Percentiles rank a stretch among this genome's conserved stretches.
Evolutionary conservation across 805 yeast species (phyloP).

Genomic region (Hanseniaspora taiwanica): DNA sequence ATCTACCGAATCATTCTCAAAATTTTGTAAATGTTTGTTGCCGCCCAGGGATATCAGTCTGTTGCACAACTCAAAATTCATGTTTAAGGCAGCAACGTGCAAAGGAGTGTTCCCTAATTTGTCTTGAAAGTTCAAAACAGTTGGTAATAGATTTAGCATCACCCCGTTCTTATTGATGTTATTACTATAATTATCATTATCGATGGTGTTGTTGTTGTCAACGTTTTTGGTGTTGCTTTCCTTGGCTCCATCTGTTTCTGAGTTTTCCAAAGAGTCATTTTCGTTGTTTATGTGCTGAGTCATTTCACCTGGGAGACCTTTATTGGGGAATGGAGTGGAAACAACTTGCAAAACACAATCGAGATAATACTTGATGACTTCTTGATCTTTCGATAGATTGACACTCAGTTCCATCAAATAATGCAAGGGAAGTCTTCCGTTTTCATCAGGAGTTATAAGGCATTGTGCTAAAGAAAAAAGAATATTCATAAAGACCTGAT

Average conservation of each 20-base stretch:
- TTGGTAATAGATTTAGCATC: conserved; percentile 28
- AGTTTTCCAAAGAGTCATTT: too few species aligned
- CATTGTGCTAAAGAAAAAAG: conserved; percentile 51
- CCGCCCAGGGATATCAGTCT: conserved; percentile 22
- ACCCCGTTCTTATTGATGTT: not conserved
- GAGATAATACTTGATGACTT: conserved; percentile 42
- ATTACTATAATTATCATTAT: too few species aligned
- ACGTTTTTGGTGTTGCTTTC: too few species aligned
- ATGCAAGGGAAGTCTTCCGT: conserved; percentile 63
- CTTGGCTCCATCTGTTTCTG: too few species aligned
- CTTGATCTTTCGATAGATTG: conserved; percentile 33
- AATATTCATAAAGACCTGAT: conserved; percentile 43
- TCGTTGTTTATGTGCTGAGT: too few species aligned
- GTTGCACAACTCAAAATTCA: conserved; percentile 21
- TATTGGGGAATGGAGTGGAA: conserved; percentile 7
- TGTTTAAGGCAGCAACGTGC: conserved; percentile 47
- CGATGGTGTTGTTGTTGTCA: too few species aligned
- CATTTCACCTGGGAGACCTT: not conserved
- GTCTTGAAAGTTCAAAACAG: conserved; percentile 65
- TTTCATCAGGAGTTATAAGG: conserved; percentile 55
- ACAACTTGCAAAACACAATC: conserved; percentile 34
- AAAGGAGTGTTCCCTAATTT: conserved; percentile 74
- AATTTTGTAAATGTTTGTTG: conserved; percentile 17
- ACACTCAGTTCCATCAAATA: conserved; percentile 46
- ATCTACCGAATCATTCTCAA: conserved; percentile 20